A percentile compares a stretch with the other conserved stretches of the same genome.
These are phyloP conservation scores for Leccinum ponderosum DNA, from an alignment of 1,284 basidiomycete species.

Conservation along the genomic window DNA sequence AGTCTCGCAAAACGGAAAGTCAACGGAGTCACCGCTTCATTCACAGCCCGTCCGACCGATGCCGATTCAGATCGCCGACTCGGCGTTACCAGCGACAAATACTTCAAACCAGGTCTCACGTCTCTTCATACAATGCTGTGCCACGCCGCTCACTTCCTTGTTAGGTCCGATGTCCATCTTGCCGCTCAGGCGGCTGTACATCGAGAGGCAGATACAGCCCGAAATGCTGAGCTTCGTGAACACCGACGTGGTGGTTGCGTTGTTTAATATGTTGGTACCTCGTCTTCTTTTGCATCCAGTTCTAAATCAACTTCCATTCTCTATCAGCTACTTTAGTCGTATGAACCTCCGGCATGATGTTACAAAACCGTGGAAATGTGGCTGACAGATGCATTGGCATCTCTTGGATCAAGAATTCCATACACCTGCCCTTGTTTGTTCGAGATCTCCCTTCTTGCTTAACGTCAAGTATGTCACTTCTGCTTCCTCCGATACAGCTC, in stretches of 20 bases:
- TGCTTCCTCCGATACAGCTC: background rate
- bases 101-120: constrained; percentile 87
- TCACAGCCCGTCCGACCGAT: constrained; percentile 40
- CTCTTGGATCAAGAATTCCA: constrained; percentile 86
- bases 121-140: background rate
- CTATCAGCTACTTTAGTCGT: constrained; percentile 69
- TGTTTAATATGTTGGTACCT: constrained; percentile 85
- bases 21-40: constrained; percentile 40
- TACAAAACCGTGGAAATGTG: background rate
- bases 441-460: constrained; percentile 88
- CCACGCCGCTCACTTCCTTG: constrained; percentile 9
- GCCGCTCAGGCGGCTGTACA: constrained; percentile 82
- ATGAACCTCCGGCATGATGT: constrained; percentile 58
- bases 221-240: constrained; percentile 86
- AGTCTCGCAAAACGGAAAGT: constrained; percentile 83
- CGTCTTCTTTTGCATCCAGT: constrained; percentile 11
- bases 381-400: constrained; percentile 65
- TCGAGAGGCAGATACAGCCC: constrained; percentile 87
- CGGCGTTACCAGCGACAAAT: constrained; percentile 88
- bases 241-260: constrained; percentile 82
- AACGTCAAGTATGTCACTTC: constrained; percentile 78
- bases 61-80: constrained; percentile 47
- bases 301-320: constrained; percentile 14
- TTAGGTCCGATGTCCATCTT: constrained; percentile 81
- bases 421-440: constrained; percentile 89